Evolutionary conservation across 202 grass and related monocot species (phyloP), one percentile per base, ranked within the genome.

Genomic region (Setaria italica): DNA sequence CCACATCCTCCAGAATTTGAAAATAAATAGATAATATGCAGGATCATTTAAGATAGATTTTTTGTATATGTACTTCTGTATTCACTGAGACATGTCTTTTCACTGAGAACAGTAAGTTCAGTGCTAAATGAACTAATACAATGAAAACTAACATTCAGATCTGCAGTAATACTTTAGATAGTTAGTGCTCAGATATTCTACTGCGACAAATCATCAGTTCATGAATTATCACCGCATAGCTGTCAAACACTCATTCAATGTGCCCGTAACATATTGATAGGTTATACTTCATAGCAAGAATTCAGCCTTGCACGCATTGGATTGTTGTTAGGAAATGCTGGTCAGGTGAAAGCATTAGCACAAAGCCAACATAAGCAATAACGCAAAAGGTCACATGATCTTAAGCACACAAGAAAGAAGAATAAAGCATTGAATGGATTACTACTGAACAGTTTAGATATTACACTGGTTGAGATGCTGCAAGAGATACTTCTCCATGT

Each of bases 381-480:
- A 46, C 21, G 3, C 1, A 74, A 12, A 67, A 78, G 21, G 6
- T 62, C 33, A 45, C 8, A 67, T 47, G 29, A 84, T 48, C 63
- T 63, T 35, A 30, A 70, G 51, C 51, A 77, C 10, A 77, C 14
- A 77, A 42, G 1, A 74, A 53, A 64, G 10, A 79, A 75, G 29
- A 84, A 87, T 3, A 68, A 81, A 66, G 12, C 4, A 71, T 25
- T 45, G 21, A 69, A 87, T 84, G 17, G 86, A 65, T 15, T 67
- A 59, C 9, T 76, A 47, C 17, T 66, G 66, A 79, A 58, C 77
- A 80, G 58, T 65, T 66, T 74, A 83, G 95, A 95, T 90, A 97
- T 90, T 93, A 96, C 79, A 96, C 96, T 91, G 96, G 96, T 96
- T 96, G 96, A 84, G 90, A 99, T 81, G 93, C 93, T 62, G 93